These are phyloP conservation scores for Starmerella bombicola DNA, from an alignment of 805 yeast genomes.

Conservation along the genomic window DNA sequence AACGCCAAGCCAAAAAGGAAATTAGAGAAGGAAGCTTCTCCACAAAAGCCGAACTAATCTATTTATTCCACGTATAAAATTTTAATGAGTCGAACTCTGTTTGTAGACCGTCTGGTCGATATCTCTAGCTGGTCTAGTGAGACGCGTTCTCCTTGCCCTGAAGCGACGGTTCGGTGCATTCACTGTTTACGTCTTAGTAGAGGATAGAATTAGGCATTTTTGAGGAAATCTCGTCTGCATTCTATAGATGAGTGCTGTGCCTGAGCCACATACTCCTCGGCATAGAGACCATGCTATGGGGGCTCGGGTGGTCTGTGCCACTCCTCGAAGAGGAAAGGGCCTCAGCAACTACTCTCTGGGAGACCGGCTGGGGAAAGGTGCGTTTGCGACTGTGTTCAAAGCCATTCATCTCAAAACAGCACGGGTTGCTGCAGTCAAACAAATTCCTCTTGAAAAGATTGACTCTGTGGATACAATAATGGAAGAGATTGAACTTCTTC, in stretches of 20 bases:
- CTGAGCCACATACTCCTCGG: constrained; percentile 12
- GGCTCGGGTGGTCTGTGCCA: constrained; percentile 21
- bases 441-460: constrained; percentile 42
- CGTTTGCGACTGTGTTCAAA: constrained; percentile 74
- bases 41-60: too few relatives aligned
- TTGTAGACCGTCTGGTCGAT: too few relatives aligned
- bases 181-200: too few relatives aligned
- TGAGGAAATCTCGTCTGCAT: too few relatives aligned
- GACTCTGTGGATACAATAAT: constrained; percentile 33
- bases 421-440: constrained; percentile 68
- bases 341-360: constrained; percentile 29
- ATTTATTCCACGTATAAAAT: too few relatives aligned
- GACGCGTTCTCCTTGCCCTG: too few relatives aligned
- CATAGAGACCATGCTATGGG: constrained; percentile 21
- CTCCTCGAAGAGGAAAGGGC: constrained; percentile 22
- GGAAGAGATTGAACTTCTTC: constrained; percentile 59
- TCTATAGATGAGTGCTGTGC: constrained; percentile 1
- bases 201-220: too few relatives aligned
- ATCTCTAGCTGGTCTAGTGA: too few relatives aligned
- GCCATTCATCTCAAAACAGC: constrained; percentile 57
- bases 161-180: too few relatives aligned
- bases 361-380: constrained; percentile 75
- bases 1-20: neutral
- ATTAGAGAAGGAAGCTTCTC: neutral
- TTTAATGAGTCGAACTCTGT: too few relatives aligned